phyloP scores from a whole-genome alignment of 148 eudicot species.

The Limonium bicolor region DNA sequence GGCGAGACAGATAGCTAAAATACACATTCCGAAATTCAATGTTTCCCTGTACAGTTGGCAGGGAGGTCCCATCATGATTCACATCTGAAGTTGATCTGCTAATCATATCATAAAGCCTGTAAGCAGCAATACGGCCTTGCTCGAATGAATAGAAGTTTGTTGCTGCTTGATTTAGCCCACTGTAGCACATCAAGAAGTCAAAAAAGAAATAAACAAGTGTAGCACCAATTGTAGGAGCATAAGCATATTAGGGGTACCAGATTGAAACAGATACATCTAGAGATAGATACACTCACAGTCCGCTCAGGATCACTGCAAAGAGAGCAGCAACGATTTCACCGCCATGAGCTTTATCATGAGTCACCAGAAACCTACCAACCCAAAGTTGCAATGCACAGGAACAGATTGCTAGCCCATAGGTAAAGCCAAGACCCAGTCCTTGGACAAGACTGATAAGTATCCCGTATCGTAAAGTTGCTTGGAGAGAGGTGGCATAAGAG shows the following conservation, averaged over 20 bases:
- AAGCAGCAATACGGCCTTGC: conserved; percentile 98
- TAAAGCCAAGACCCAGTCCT: conserved; percentile 98
- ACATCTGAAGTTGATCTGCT: conserved; percentile 74
- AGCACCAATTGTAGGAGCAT: too few relatives aligned
- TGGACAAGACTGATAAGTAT: conserved; percentile 98
- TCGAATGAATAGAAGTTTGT: conserved; percentile 98
- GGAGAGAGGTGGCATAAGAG: conserved; percentile 93
- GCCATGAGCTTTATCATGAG: conserved; percentile 65
- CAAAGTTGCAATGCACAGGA: conserved; percentile 98
- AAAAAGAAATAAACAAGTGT: conserved; percentile 4
- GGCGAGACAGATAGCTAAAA: conserved; percentile 92
- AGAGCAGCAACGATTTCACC: conserved; percentile 87
- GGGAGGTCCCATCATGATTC: conserved; percentile 57
- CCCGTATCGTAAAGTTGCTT: conserved; percentile 93
- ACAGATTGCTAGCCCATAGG: conserved; percentile 96
- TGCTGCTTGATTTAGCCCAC: conserved; percentile 97
- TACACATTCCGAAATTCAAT: conserved; percentile 97
- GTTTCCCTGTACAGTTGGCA: conserved; percentile 72
- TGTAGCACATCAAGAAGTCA: conserved; percentile 15
- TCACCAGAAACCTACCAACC: conserved; percentile 86
- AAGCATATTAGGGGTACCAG: too few relatives aligned
- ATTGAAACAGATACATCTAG: conserved; percentile 2
- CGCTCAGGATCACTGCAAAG: conserved; percentile 88
- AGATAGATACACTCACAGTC: conserved; percentile 58
- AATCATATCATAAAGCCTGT: conserved; percentile 96